These are phyloP conservation scores for Flaveria sonorensis DNA, from an alignment of 129 eudicot species.

Conservation along the genomic window DNA sequence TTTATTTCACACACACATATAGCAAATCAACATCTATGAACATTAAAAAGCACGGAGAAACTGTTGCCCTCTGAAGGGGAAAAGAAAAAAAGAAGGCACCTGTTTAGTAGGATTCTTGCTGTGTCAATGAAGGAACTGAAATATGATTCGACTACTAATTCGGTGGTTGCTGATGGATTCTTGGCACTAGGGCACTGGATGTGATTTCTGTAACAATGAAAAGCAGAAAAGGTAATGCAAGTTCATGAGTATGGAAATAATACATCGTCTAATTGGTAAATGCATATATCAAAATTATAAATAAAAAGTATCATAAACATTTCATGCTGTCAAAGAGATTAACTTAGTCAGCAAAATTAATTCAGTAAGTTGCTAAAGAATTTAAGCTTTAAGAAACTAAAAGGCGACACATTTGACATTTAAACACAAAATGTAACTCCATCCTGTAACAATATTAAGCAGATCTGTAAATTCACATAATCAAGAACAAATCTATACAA, in stretches of 20 bases:
- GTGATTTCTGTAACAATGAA: neutral
- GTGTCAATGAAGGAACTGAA: neutral
- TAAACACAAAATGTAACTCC: neutral
- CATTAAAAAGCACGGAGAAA: neutral
- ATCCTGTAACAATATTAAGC: neutral
- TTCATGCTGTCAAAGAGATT: too few species aligned
- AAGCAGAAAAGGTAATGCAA: neutral
- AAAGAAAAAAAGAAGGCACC: neutral
- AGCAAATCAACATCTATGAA: conserved; percentile 3
- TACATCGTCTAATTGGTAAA: neutral
- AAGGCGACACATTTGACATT: neutral
- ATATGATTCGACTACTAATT: neutral
- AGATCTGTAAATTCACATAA: neutral
- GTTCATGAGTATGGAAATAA: neutral
- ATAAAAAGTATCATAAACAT: neutral
- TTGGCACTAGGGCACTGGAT: too few species aligned
- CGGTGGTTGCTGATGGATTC: neutral
- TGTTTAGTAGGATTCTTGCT: neutral
- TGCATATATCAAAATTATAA: neutral
- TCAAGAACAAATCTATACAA: neutral
- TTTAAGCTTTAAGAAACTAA: neutral
- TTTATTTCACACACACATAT: neutral
- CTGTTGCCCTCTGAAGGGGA: neutral
- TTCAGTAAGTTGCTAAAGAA: neutral
- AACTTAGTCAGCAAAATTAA: neutral